Percentiles rank a stretch among this genome's conserved stretches.
Conservation (phyloP, 2,329 filamentous ascomycete genomes). For the Claviceps sp. region DNA sequence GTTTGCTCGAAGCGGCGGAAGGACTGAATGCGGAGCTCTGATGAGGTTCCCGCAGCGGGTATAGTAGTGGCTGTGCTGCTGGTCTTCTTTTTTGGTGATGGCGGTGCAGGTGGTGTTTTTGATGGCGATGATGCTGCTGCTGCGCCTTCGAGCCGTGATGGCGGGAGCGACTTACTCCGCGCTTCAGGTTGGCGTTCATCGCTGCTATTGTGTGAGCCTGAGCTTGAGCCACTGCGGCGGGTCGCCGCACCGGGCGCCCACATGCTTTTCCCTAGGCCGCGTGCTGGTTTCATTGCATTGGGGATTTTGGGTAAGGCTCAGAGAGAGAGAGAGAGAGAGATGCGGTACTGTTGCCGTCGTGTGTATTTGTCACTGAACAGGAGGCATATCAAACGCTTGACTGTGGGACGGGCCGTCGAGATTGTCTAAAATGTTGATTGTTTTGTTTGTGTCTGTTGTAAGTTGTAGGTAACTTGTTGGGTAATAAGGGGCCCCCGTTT, state of each 20-base stretch:
- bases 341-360: too few species aligned
- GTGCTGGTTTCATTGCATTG: too few species aligned
- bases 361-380: too few species aligned
- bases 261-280: not conserved
- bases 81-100: not conserved
- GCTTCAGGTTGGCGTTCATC: not conserved
- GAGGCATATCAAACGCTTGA: too few species aligned
- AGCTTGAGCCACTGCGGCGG: not conserved
- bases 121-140: not conserved
- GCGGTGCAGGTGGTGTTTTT: not conserved
- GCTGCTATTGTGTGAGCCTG: not conserved
- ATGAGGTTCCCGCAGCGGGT: not conserved
- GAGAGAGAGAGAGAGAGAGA: too few species aligned
- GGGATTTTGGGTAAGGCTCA: too few species aligned
- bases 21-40: constrained; percentile 21
- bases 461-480: too few species aligned
- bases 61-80: too few species aligned
- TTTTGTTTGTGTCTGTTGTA: too few species aligned
- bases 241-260: not conserved
- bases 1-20: constrained; percentile 47
- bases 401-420: too few species aligned
- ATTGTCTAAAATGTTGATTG: too few species aligned
- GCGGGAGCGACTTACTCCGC: constrained; percentile 4
- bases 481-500: too few species aligned
- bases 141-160: not conserved